These are phyloP conservation scores for Sporobolus alterniflorus DNA, from an alignment of 202 grass and related monocot genomes.

Conservation along the genomic window DNA sequence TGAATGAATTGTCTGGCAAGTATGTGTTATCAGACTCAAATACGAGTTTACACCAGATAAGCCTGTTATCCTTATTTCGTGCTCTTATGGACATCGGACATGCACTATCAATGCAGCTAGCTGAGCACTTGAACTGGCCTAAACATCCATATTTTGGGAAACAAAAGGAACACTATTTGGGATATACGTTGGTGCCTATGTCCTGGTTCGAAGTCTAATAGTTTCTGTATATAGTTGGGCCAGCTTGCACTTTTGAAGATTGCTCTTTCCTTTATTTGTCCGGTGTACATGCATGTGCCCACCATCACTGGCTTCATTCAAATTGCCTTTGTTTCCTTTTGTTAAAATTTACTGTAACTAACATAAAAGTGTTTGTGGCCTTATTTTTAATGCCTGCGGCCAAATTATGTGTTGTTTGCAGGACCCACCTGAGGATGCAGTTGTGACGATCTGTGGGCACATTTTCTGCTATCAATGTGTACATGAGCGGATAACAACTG, in stretches of 20 bases:
- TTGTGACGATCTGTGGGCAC: slow-evolving; percentile 93
- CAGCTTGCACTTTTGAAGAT: slow-evolving; percentile 16
- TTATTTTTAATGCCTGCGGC: slow-evolving; percentile 29
- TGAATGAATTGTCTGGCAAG: background rate
- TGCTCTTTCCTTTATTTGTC: background rate
- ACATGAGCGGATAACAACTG: slow-evolving; percentile 79
- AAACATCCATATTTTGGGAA: slow-evolving; percentile 6
- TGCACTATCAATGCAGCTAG: background rate
- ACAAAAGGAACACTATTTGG: background rate
- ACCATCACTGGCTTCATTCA: slow-evolving; percentile 21
- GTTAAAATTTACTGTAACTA: background rate
- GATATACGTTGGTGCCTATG: background rate
- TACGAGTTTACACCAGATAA: slow-evolving; percentile 2
- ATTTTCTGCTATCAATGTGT: slow-evolving; percentile 99
- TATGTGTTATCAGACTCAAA: background rate
- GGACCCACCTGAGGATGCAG: slow-evolving; percentile 91
- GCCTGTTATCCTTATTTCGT: background rate
- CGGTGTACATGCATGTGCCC: background rate
- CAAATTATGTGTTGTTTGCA: slow-evolving; percentile 50
- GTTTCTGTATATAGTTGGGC: background rate
- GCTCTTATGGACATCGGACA: background rate
- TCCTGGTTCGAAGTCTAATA: slow-evolving; percentile 16
- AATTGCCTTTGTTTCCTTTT: background rate
- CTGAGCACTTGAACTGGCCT: background rate
- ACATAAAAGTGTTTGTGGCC: background rate